Percentiles rank a stretch among this genome's conserved stretches.
Evolutionary conservation across 2,329 filamentous ascomycete species (phyloP).

Genomic region (Fusarium sp.): DNA sequence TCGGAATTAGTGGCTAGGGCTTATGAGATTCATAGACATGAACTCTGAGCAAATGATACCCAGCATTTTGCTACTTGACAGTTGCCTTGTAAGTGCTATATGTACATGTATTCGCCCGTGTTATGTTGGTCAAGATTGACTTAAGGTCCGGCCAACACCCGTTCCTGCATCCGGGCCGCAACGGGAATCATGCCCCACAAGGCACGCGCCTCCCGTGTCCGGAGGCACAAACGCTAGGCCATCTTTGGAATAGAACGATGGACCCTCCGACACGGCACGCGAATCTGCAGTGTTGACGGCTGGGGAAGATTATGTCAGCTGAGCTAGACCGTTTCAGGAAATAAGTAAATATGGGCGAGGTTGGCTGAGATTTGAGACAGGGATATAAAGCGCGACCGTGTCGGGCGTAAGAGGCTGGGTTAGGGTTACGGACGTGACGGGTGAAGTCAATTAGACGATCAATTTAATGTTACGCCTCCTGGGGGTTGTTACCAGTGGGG

Average conservation of each 20-base stretch:
- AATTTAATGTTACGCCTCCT: background rate
- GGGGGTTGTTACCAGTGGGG: background rate
- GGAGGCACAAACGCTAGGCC: constrained; percentile 2
- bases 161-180: constrained; percentile 37
- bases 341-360: constrained; percentile 41
- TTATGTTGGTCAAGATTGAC: background rate
- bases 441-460: background rate
- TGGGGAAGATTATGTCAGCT: constrained; percentile 2
- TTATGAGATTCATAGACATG: constrained; percentile 33
- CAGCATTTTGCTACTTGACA: constrained; percentile 35
- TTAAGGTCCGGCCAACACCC: constrained; percentile 3
- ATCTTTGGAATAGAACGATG: background rate
- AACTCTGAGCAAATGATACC: constrained; percentile 43
- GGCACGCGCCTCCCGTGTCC: constrained; percentile 14
- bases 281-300: constrained; percentile 17
- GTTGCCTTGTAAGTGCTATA: background rate
- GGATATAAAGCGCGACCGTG: constrained; percentile 27
- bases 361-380: constrained; percentile 15
- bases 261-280: constrained; percentile 16
- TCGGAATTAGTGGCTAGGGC: constrained; percentile 21
- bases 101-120: background rate
- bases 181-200: constrained; percentile 37
- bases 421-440: constrained; percentile 22
- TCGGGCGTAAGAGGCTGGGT: constrained; percentile 23
- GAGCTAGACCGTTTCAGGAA: constrained; percentile 26